These are phyloP conservation scores for Colletotrichum sp. DNA, from an alignment of 2,329 filamentous ascomycete genomes.

Conservation along the genomic window DNA sequence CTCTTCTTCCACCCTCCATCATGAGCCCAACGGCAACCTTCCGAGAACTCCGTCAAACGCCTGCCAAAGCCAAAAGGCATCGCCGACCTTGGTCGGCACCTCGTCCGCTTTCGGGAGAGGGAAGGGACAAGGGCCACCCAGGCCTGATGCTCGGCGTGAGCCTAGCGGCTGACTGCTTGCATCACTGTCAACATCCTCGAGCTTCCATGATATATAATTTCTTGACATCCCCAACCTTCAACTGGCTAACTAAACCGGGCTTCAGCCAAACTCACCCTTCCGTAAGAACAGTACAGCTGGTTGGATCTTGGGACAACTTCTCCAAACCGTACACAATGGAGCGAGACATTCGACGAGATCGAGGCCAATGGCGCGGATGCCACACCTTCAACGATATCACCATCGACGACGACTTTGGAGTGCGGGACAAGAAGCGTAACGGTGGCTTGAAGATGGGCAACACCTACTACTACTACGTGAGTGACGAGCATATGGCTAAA, in stretches of 20 bases:
- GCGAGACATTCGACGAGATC: conserved; percentile 75
- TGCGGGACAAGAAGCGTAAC: conserved; percentile 60
- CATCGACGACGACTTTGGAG: conserved; percentile 70
- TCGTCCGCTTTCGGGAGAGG: neutral
- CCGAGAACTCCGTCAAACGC: conserved; percentile 18
- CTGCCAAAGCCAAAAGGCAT: conserved; percentile 13
- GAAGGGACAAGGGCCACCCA: neutral
- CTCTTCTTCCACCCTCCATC: conserved; percentile 1
- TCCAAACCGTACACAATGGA: conserved; percentile 78
- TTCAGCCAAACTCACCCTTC: conserved; percentile 63
- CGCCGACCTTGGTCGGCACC: conserved; percentile 5
- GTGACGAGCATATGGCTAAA: conserved; percentile 34
- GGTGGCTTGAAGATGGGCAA: conserved; percentile 91
- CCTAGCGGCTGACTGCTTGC: conserved; percentile 17
- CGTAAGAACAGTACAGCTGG: conserved; percentile 74
- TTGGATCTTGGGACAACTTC: conserved; percentile 98
- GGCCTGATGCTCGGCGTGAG: conserved; percentile 6
- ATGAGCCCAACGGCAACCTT: conserved; percentile 12
- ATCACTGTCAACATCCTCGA: neutral
- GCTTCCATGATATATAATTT: conserved; percentile 2
- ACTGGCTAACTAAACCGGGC: conserved; percentile 26
- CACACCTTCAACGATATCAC: conserved; percentile 86
- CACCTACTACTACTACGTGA: conserved; percentile 94
- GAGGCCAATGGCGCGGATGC: conserved; percentile 84
- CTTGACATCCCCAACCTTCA: neutral